Conservation (phyloP, 106 monocot species). For the Iris macrosiphon region DNA sequence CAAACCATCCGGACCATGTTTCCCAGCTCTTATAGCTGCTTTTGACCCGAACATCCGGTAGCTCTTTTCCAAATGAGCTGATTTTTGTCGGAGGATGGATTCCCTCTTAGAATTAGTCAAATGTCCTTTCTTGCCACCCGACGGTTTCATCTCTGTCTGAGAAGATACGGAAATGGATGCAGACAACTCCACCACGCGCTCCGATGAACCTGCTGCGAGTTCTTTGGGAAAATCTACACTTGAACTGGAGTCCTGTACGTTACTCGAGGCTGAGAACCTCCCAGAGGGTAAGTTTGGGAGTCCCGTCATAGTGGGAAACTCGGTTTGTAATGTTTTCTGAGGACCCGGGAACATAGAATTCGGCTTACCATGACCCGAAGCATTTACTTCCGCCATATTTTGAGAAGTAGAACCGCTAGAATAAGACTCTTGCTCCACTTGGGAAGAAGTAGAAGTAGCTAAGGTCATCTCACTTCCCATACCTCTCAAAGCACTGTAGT, state of each 20-base stretch:
- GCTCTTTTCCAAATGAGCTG: slow-evolving; percentile 60
- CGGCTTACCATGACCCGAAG: slow-evolving; percentile 21
- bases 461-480: slow-evolving; percentile 20
- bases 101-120: slow-evolving; percentile 58
- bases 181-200: slow-evolving; percentile 27
- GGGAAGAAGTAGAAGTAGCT: slow-evolving; percentile 7
- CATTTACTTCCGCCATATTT: slow-evolving; percentile 22
- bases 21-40: slow-evolving; percentile 42
- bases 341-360: slow-evolving; percentile 14
- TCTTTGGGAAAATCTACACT: too few relatives aligned
- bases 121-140: slow-evolving; percentile 35
- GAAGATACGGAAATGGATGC: slow-evolving; percentile 25
- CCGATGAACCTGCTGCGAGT: slow-evolving; percentile 46
- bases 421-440: slow-evolving; percentile 17
- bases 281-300: slow-evolving; percentile 28
- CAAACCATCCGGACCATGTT: slow-evolving; percentile 27
- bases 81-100: slow-evolving; percentile 45
- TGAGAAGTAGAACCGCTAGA: slow-evolving; percentile 1
- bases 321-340: neutral
- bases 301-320: slow-evolving; percentile 30
- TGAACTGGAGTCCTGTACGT: too few relatives aligned
- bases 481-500: slow-evolving; percentile 23
- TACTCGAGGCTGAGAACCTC: slow-evolving; percentile 18
- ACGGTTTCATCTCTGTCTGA: too few relatives aligned
- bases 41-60: slow-evolving; percentile 62